A percentile compares a stretch with the other conserved stretches of the same genome.
phyloP scores from a whole-genome alignment of 305 asterid genomes.

The Plantago lanceolata region DNA sequence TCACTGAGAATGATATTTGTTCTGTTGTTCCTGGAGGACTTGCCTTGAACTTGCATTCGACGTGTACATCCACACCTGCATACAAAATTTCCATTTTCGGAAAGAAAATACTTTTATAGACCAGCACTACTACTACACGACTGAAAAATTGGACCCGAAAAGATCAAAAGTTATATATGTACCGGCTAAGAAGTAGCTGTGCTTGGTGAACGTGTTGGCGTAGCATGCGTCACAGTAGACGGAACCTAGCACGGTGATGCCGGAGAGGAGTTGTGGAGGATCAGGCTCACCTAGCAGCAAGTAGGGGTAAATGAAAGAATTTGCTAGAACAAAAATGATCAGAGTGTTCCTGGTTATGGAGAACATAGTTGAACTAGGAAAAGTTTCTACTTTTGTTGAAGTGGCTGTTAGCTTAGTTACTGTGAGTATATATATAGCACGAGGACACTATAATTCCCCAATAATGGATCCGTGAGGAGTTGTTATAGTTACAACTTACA shows the following conservation, averaged over 20 bases:
- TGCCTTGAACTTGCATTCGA: constrained; percentile 45
- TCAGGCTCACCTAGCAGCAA: constrained; percentile 24
- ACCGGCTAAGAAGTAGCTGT: constrained; percentile 55
- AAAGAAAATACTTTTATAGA: no score
- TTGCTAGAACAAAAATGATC: neutral
- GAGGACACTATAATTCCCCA: constrained; percentile 9
- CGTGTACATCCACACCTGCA: constrained; percentile 43
- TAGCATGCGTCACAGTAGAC: constrained; percentile 42
- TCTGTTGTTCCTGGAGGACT: constrained; percentile 35
- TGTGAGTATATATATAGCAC: constrained; percentile 5
- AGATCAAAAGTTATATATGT: constrained; percentile 7
- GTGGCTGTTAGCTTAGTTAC: neutral
- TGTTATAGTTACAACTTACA: no score
- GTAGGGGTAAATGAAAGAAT: constrained; percentile 15
- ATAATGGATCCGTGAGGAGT: constrained; percentile 38
- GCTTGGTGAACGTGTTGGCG: constrained; percentile 35
- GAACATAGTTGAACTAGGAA: constrained; percentile 10
- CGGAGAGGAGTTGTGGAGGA: constrained; percentile 25
- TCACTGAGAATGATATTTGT: constrained; percentile 41
- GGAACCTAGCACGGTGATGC: constrained; percentile 37
- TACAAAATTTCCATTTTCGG: neutral
- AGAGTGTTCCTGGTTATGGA: neutral
- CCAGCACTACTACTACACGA: neutral
- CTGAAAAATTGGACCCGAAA: neutral
- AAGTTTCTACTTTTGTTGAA: constrained; percentile 4